phyloP scores from a whole-genome alignment of 2,329 filamentous ascomycete species.

The Fusarium odoratissimum region DNA sequence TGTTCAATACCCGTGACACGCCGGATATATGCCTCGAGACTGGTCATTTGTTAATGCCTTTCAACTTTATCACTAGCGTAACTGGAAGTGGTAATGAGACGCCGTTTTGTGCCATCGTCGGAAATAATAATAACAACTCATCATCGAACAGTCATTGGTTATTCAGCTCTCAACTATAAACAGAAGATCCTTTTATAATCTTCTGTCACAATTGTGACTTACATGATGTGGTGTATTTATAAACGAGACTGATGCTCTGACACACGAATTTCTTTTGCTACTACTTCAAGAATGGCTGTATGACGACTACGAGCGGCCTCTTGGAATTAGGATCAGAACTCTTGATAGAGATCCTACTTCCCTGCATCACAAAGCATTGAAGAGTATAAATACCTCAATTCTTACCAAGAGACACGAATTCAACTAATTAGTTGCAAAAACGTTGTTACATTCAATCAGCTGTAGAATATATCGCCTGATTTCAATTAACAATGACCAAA shows the following conservation, averaged over 20 bases:
- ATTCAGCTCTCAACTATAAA: no score
- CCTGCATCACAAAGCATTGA: accelerated
- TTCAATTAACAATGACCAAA: neutral
- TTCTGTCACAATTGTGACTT: no score
- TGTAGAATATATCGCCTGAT: no score
- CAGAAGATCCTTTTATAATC: no score
- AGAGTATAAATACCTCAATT: neutral
- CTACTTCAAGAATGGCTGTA: accelerated
- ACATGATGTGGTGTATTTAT: neutral
- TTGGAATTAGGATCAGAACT: accelerated
- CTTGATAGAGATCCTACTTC: accelerated
- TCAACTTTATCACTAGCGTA: neutral
- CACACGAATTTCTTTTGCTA: accelerated
- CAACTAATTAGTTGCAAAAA: no score
- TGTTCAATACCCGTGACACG: neutral
- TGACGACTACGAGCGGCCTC: accelerated
- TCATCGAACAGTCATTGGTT: neutral
- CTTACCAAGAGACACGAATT: no score
- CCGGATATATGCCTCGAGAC: neutral
- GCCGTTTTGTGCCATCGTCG: neutral
- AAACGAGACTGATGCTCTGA: neutral
- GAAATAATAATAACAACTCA: neutral
- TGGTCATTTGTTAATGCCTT: accelerated
- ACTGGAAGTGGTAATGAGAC: neutral
- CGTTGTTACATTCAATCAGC: no score